Percentiles rank a stretch among this genome's conserved stretches.
These are phyloP conservation scores for Orychophragmus violaceus DNA, from an alignment of 345 rosid species.

Conservation along the genomic window DNA sequence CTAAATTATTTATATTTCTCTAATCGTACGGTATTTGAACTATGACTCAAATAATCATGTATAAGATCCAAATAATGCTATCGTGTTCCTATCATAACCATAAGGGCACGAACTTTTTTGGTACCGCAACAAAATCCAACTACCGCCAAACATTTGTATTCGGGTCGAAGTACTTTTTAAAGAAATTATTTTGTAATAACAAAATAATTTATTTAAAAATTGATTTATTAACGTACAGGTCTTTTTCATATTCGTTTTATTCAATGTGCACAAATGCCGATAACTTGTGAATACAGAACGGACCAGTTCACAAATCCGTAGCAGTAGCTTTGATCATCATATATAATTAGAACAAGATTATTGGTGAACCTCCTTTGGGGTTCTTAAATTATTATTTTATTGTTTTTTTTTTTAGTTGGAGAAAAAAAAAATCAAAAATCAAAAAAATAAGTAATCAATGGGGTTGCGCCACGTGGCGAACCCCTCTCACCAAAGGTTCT, in stretches of 20 bases:
- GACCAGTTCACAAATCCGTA: not conserved
- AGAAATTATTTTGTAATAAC: not conserved
- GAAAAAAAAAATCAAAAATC: too few species aligned
- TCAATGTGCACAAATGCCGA: not conserved
- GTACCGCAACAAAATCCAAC: not conserved
- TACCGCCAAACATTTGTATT: not conserved
- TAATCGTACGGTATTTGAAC: too few species aligned
- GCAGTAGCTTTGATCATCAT: not conserved
- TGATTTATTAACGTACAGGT: not conserved
- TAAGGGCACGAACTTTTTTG: not conserved
- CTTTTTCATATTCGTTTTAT: not conserved
- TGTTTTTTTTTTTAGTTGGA: too few species aligned
- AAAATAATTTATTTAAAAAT: not conserved
- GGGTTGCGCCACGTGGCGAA: too few species aligned
- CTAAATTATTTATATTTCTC: too few species aligned
- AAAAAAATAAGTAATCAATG: too few species aligned
- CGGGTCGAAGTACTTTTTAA: not conserved
- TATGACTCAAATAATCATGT: too few species aligned
- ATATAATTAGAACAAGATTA: too few species aligned
- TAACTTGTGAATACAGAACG: not conserved
- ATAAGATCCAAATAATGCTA: too few species aligned
- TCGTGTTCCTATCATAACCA: not conserved
- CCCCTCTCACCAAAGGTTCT: too few species aligned
- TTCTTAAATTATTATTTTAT: too few species aligned
- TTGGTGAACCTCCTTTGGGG: too few species aligned